Evolutionary conservation across 2,329 filamentous ascomycete genomes (phyloP).

Genomic region (Peltaster fructicola): DNA sequence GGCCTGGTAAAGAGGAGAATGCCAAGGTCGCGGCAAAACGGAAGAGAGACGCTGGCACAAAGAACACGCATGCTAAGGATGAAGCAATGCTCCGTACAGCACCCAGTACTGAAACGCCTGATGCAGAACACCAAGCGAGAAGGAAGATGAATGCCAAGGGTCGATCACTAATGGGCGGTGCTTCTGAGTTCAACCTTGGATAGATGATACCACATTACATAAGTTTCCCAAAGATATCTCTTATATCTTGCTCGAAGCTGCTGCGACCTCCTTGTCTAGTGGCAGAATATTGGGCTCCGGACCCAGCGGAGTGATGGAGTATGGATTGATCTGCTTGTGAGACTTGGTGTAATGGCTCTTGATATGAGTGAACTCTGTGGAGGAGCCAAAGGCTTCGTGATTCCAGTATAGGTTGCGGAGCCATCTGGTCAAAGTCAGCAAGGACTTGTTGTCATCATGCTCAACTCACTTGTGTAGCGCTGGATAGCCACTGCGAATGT

Average conservation of each 20-base stretch:
- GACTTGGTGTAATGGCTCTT: constrained; percentile 60
- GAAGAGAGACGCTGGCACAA: constrained; percentile 20
- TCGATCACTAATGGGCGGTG: constrained; percentile 33
- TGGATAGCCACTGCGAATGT: constrained; percentile 73
- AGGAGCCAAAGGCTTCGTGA: constrained; percentile 55
- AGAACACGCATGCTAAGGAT: constrained; percentile 14
- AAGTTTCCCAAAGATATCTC: too few species aligned
- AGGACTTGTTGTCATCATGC: neutral
- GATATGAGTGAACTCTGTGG: constrained; percentile 89
- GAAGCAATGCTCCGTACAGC: constrained; percentile 12
- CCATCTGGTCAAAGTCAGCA: constrained; percentile 33
- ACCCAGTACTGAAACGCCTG: constrained; percentile 16
- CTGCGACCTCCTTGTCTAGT: constrained; percentile 58
- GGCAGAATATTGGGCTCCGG: constrained; percentile 68
- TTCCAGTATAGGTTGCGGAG: constrained; percentile 75
- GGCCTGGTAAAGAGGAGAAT: constrained; percentile 29
- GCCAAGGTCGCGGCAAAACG: constrained; percentile 29
- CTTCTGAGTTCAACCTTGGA: constrained; percentile 41
- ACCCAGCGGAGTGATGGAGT: constrained; percentile 64
- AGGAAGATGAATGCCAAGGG: constrained; percentile 36
- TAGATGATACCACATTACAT: too few species aligned
- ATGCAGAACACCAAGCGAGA: constrained; percentile 29
- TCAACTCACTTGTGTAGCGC: constrained; percentile 40
- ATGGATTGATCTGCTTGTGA: constrained; percentile 46
- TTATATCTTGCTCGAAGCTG: too few species aligned